Percentiles rank a stretch among this genome's conserved stretches.
phyloP scores from a whole-genome alignment of 768 basidiomycete species.

The Cystofilobasidium macerans region DNA sequence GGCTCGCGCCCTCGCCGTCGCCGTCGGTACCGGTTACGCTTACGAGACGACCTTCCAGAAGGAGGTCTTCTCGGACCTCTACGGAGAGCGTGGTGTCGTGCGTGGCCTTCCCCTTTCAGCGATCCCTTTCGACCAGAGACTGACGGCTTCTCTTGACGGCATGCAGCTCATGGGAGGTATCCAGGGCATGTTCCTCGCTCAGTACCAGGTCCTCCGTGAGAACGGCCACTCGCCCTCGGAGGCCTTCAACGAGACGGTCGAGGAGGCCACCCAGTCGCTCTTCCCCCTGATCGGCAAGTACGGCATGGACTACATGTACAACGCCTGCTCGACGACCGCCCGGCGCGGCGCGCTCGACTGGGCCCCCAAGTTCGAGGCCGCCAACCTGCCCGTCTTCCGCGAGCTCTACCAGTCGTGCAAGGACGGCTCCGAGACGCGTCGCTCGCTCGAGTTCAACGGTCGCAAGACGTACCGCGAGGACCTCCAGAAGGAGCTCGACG shows the following conservation, averaged over 20 bases:
- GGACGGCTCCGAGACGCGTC: constrained; percentile 93
- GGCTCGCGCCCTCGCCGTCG: constrained; percentile 88
- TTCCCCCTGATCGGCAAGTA: constrained; percentile 93
- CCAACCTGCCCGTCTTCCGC: constrained; percentile 70
- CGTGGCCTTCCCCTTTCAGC: constrained; percentile 38
- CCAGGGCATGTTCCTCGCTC: constrained; percentile 97
- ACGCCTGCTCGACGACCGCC: constrained; percentile 93
- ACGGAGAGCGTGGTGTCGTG: constrained; percentile 98
- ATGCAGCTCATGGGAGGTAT: constrained; percentile 88
- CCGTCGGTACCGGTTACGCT: constrained; percentile 88
- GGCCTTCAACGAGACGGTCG: constrained; percentile 99
- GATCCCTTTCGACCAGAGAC: background rate
- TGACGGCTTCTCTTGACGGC: constrained; percentile 8
- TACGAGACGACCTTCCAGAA: constrained; percentile 99
- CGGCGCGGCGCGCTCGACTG: constrained; percentile 98
- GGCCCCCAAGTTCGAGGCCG: constrained; percentile 81
- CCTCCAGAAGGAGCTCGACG: constrained; percentile 65
- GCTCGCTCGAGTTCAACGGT: constrained; percentile 90
- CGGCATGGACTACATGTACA: constrained; percentile 98
- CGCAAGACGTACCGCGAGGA: constrained; percentile 85
- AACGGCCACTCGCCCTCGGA: constrained; percentile 96
- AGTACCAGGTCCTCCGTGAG: constrained; percentile 93
- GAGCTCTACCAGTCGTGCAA: constrained; percentile 85
- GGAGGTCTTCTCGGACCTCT: constrained; percentile 98
- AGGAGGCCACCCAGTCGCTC: constrained; percentile 98